Evolutionary conservation across 768 basidiomycete species (phyloP).

Genomic region (Calocybe gangraenosa): DNA sequence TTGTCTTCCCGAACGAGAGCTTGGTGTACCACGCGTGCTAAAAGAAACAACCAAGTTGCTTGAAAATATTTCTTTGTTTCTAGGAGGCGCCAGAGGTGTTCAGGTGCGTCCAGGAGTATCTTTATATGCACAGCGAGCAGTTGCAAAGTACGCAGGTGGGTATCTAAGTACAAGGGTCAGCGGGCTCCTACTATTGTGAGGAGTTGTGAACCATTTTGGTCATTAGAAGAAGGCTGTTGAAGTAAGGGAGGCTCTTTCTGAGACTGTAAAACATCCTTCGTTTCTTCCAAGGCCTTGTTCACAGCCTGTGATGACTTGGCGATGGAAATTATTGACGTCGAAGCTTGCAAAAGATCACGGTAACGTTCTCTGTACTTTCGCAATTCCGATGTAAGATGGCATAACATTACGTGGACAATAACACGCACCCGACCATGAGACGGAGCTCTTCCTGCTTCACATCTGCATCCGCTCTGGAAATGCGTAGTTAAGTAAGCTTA

Average conservation of each 20-base stretch:
- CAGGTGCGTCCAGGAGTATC: constrained; percentile 87
- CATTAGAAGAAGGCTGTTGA: constrained; percentile 32
- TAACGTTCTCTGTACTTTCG: constrained; percentile 83
- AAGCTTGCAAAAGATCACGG: constrained; percentile 82
- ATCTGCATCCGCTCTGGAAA: constrained; percentile 68
- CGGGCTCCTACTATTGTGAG: constrained; percentile 1
- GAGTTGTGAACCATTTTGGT: constrained; percentile 36
- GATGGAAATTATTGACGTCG: constrained; percentile 79
- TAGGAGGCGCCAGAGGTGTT: constrained; percentile 85
- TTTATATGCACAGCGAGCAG: constrained; percentile 85
- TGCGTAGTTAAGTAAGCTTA: constrained; percentile 2
- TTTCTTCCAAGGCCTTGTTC: constrained; percentile 57
- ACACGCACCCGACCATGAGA: constrained; percentile 87
- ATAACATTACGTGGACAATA: background rate
- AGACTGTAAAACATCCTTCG: constrained; percentile 46
- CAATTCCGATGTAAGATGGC: constrained; percentile 27
- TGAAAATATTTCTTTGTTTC: constrained; percentile 75
- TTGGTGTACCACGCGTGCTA: constrained; percentile 81
- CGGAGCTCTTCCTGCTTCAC: constrained; percentile 85
- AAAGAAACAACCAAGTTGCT: constrained; percentile 84
- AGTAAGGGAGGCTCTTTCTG: constrained; percentile 43
- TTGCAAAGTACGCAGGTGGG: constrained; percentile 65
- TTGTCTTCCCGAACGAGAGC: constrained; percentile 62
- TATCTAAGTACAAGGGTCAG: constrained; percentile 37
- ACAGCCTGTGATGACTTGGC: constrained; percentile 65